Evolutionary conservation across 768 basidiomycete species (phyloP).

Genomic region (Thelephora aurantiotincta): DNA sequence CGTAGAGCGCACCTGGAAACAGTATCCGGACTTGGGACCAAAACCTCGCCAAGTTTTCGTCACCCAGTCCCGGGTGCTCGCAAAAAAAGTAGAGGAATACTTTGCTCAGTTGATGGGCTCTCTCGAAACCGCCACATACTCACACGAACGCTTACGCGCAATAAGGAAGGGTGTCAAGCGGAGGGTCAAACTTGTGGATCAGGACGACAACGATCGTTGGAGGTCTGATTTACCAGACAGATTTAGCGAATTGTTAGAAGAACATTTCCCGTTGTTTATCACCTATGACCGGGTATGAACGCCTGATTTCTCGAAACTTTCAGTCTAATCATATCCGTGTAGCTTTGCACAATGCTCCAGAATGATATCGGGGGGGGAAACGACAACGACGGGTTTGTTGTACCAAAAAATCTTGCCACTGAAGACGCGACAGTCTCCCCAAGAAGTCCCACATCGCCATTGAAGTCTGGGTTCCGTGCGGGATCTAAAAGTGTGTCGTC

Average conservation of each 20-base stretch:
- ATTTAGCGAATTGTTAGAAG: constrained; percentile 41
- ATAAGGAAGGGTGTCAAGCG: constrained; percentile 7
- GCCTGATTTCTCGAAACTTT: neutral
- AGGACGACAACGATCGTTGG: constrained; percentile 28
- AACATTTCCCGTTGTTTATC: constrained; percentile 57
- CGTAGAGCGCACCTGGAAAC: constrained; percentile 41
- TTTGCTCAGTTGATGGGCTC: constrained; percentile 38
- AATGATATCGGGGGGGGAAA: constrained; percentile 20
- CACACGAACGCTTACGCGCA: constrained; percentile 24
- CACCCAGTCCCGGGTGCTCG: constrained; percentile 53
- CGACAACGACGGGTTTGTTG: neutral
- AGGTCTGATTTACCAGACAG: constrained; percentile 30
- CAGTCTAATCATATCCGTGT: neutral
- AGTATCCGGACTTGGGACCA: constrained; percentile 17
- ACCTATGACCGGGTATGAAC: constrained; percentile 44
- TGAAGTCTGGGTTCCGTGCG: neutral
- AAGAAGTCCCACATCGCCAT: neutral
- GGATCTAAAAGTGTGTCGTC: neutral
- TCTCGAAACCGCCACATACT: constrained; percentile 20
- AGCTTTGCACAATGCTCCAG: constrained; percentile 38
- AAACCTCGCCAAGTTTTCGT: constrained; percentile 60
- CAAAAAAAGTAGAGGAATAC: constrained; percentile 57
- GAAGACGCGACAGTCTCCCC: neutral
- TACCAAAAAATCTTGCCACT: no score
- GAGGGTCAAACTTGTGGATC: constrained; percentile 19